Evolutionary conservation across 2,329 filamentous ascomycete genomes (phyloP), one percentile per base, ranked within the genome.

Genomic region (Cryphonectria radicalis): DNA sequence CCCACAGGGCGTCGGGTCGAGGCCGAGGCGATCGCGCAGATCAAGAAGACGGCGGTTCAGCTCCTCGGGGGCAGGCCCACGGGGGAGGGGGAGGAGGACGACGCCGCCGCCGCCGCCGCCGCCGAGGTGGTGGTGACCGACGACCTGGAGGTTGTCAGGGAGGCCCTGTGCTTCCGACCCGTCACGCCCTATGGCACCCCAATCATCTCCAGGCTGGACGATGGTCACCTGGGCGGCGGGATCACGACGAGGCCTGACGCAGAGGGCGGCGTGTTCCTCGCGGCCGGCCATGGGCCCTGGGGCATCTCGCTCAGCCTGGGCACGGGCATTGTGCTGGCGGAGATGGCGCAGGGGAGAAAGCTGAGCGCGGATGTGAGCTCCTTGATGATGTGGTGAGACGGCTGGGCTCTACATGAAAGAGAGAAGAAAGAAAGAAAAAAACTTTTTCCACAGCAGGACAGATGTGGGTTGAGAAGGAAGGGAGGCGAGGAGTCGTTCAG

Each of bases 211-310:
- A 82, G 87, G 46, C 80, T 94, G 37, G 80, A 83, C 1, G 89
- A 92, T 74, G 77, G 80, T 17, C 82, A 84, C 60, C 83, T 93
- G 3, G 90, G 89, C 1, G 77, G 76, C 17, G 81, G 82, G 0
- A 77, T 86, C 8, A 80, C 76, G 71, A 89, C 83, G 8, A 77
- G 79, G 53, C 74, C 77, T 1, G 81, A 80, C 0, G 75, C 76
- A 0, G 83, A 84, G 0, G 89, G 91, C 1, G 92, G 92, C 4
- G 90, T 95, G 0, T 95, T 88, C 77, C 79, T 94, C 53, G 89
- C 90, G 1, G 85, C 90, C 4, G 92, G 93, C 0, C 92, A 95
- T 82, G 92, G 92, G 0, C 90, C 92, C 0, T 95, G 92, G 92
- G 92, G 92, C 0, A 92, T 92, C 37, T 86, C 84, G 64, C 77